Conservation (phyloP, 2,329 filamentous ascomycete species). For the Thielaviopsis musarum region DNA sequence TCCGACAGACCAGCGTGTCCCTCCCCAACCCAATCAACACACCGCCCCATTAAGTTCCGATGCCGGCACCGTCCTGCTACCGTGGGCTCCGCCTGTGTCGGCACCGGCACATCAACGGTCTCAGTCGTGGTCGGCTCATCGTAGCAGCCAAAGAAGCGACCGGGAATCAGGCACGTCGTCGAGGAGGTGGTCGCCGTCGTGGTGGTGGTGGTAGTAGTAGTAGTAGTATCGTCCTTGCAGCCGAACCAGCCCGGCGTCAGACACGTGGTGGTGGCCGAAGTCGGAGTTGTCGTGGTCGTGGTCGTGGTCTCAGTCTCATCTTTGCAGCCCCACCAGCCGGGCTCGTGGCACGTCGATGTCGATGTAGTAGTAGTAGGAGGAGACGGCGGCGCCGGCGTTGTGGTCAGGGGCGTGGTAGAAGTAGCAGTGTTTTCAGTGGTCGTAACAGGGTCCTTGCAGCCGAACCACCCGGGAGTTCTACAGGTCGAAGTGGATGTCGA, state of each 20-base stretch:
- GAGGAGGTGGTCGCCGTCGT: constrained; percentile 13
- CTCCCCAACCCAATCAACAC: constrained; percentile 22
- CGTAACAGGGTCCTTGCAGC: constrained; percentile 37
- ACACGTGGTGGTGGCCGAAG: constrained; percentile 36
- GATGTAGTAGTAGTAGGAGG: constrained; percentile 14
- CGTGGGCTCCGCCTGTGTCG: constrained; percentile 16
- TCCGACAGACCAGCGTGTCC: constrained; percentile 17
- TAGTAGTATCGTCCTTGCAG: constrained; percentile 34
- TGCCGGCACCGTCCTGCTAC: constrained; percentile 20
- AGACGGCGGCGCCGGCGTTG: constrained; percentile 12
- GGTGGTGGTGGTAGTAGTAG: constrained; percentile 20
- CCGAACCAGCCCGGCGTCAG: constrained; percentile 50
- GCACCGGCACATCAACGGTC: constrained; percentile 14
- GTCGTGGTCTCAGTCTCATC: constrained; percentile 19
- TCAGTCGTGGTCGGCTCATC: constrained; percentile 21
- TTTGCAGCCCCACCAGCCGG: constrained; percentile 13
- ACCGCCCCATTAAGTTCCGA: constrained; percentile 26
- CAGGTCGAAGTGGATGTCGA: constrained; percentile 38
- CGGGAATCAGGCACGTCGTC: constrained; percentile 28
- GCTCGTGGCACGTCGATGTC: constrained; percentile 11
- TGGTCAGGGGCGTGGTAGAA: constrained; percentile 16
- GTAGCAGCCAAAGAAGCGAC: constrained; percentile 32
- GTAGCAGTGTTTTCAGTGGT: constrained; percentile 19
- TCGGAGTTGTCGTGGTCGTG: constrained; percentile 24
- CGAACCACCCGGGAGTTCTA: constrained; percentile 48